Conservation (phyloP, 257 asterid genomes). For the Lycium ferocissimum region DNA sequence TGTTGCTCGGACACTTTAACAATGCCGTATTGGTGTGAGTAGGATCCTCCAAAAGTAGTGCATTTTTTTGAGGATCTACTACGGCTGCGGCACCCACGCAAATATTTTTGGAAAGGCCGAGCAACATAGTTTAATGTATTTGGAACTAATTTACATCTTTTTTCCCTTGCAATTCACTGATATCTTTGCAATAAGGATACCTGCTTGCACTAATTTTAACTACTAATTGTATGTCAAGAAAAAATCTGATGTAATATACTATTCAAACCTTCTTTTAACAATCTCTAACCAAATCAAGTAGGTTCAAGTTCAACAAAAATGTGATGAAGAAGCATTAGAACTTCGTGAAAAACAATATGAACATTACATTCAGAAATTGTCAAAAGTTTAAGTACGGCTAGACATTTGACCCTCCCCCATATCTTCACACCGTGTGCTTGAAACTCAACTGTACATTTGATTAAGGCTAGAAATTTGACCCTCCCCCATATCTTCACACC, state of each 20-base stretch:
- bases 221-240: not conserved
- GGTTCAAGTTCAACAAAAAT: constrained; percentile 13
- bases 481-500: not conserved
- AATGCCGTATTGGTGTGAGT: not conserved
- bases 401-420: not conserved
- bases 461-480: not conserved
- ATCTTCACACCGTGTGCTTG: not conserved
- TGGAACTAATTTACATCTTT: not conserved
- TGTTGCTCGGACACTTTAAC: not conserved
- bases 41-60: not conserved
- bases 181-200: not conserved
- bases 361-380: constrained; percentile 12
- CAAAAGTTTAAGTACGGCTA: constrained; percentile 14
- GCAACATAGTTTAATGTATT: not conserved
- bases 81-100: not conserved
- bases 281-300: constrained; percentile 7
- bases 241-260: not conserved
- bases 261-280: not conserved
- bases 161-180: not conserved
- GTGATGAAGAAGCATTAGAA: constrained; percentile 10
- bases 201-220: constrained; percentile 1
- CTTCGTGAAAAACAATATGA: not conserved
- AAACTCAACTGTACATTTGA: constrained; percentile 16
- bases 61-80: not conserved
- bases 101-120: not conserved